Conservation (phyloP, 2,329 filamentous ascomycete species). For the Camptophora hylomeconis region DNA sequence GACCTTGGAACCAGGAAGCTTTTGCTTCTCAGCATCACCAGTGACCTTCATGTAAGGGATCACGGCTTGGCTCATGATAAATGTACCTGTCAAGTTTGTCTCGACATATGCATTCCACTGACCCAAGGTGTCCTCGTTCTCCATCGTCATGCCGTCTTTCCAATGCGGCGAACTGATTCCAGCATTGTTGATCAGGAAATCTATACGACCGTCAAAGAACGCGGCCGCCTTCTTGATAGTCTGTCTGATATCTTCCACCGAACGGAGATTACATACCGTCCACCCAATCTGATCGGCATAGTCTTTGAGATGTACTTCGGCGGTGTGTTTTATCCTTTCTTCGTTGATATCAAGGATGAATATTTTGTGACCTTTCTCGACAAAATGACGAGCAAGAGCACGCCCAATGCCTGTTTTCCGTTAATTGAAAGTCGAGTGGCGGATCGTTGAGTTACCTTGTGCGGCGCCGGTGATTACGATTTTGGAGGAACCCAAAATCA, state of each 20-base stretch:
- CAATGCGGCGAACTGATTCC: conserved; percentile 26
- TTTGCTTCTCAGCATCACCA: conserved; percentile 7
- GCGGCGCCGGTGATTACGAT: conserved; percentile 12
- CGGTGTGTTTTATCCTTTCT: conserved; percentile 27
- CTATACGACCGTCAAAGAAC: conserved; percentile 26
- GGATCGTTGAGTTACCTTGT: conserved; percentile 7
- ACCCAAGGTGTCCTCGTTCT: conserved; percentile 27
- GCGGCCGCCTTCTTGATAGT: conserved; percentile 24
- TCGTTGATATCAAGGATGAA: conserved; percentile 33
- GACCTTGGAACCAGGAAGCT: conserved; percentile 11
- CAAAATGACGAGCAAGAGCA: conserved; percentile 30
- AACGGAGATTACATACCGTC: conserved; percentile 30
- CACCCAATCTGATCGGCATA: conserved; percentile 22
- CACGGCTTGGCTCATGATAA: conserved; percentile 34
- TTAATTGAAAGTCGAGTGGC: too few relatives aligned
- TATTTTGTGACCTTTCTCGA: conserved; percentile 30
- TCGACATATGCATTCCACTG: conserved; percentile 35
- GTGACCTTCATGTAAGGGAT: conserved; percentile 33
- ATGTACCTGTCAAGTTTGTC: conserved; percentile 35
- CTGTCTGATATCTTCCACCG: conserved; percentile 24
- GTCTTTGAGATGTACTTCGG: conserved; percentile 20
- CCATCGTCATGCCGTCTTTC: conserved; percentile 34
- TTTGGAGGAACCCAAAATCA: conserved; percentile 7
- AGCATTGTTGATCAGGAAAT: conserved; percentile 29
- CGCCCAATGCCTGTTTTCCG: conserved; percentile 37